Conservation (phyloP, 2,329 filamentous ascomycete genomes). For the Diaporthe sp. region DNA sequence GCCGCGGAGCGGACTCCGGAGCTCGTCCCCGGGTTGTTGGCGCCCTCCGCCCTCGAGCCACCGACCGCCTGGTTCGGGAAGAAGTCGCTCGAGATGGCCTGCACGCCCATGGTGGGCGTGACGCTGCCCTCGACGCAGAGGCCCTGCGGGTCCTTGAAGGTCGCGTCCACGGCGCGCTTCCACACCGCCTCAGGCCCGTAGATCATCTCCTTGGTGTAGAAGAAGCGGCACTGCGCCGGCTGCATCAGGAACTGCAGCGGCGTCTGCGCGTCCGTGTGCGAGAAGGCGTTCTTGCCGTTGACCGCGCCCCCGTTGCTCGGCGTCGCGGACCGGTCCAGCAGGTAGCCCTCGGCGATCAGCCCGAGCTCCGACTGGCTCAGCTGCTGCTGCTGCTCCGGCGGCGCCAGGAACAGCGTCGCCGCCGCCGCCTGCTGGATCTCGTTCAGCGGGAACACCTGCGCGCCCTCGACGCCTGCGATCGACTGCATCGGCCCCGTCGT, state of each 20-base stretch:
- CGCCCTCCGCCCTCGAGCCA: slow-evolving; percentile 12
- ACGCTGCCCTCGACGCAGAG: slow-evolving; percentile 53
- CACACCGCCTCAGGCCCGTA: slow-evolving; percentile 57
- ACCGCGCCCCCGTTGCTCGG: slow-evolving; percentile 47
- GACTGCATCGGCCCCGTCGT: slow-evolving; percentile 62
- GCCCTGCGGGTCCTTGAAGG: slow-evolving; percentile 50
- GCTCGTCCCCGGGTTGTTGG: background rate
- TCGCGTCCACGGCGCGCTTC: slow-evolving; percentile 55
- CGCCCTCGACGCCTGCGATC: slow-evolving; percentile 63
- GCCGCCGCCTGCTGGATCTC: slow-evolving; percentile 49
- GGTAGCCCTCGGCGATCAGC: slow-evolving; percentile 52
- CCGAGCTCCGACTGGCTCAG: slow-evolving; percentile 48
- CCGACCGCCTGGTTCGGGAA: slow-evolving; percentile 3
- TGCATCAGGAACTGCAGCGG: slow-evolving; percentile 63
- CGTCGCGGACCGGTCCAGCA: slow-evolving; percentile 47
- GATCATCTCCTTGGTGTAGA: slow-evolving; percentile 61
- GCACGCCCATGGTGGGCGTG: slow-evolving; percentile 43
- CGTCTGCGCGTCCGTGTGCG: slow-evolving; percentile 49
- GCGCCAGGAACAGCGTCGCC: slow-evolving; percentile 46
- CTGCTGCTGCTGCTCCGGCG: slow-evolving; percentile 41
- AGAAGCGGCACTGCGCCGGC: slow-evolving; percentile 61
- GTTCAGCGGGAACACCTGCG: slow-evolving; percentile 52
- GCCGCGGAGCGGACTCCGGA: slow-evolving; percentile 26
- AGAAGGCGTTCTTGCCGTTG: slow-evolving; percentile 55
- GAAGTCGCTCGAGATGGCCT: slow-evolving; percentile 30